Evolutionary conservation across 352 stramenopile species (phyloP).

Genomic region (Phytophthora citrophthora): DNA sequence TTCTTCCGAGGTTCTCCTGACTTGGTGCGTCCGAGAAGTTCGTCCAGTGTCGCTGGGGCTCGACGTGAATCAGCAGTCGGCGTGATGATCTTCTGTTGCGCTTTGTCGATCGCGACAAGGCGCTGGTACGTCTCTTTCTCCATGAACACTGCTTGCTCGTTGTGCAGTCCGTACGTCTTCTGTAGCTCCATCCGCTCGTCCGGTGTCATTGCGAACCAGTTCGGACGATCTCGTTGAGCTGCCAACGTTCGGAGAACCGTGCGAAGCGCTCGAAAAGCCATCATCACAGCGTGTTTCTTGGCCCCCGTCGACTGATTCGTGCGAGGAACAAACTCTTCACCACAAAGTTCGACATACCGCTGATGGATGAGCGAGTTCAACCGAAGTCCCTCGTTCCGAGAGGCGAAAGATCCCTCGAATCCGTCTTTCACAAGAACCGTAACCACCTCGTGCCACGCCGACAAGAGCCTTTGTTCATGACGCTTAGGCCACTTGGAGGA

Average conservation of each 20-base stretch:
- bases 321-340: conserved; percentile 11
- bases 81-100: conserved; percentile 27
- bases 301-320: conserved; percentile 41
- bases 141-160: conserved; percentile 41
- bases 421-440: conserved; percentile 26
- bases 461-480: conserved; percentile 35
- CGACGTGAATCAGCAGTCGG: conserved; percentile 22
- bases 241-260: conserved; percentile 36
- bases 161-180: conserved; percentile 38
- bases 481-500: conserved; percentile 35
- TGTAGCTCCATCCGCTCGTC: conserved; percentile 43
- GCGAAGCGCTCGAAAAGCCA: conserved; percentile 38
- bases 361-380: conserved; percentile 48
- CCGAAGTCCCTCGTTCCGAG: conserved; percentile 30
- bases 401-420: conserved; percentile 31
- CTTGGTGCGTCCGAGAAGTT: conserved; percentile 29
- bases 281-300: conserved; percentile 44
- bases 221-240: conserved; percentile 36
- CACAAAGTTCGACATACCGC: conserved; percentile 38
- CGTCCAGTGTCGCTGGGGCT: conserved; percentile 19
- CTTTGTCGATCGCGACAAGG: conserved; percentile 38
- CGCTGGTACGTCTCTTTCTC: conserved; percentile 38
- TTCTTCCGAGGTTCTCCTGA: conserved; percentile 15
- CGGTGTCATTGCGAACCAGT: conserved; percentile 48
- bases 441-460: conserved; percentile 43